phyloP scores from a whole-genome alignment of 2,329 filamentous ascomycete genomes.

The Colletotrichum godetiae region DNA sequence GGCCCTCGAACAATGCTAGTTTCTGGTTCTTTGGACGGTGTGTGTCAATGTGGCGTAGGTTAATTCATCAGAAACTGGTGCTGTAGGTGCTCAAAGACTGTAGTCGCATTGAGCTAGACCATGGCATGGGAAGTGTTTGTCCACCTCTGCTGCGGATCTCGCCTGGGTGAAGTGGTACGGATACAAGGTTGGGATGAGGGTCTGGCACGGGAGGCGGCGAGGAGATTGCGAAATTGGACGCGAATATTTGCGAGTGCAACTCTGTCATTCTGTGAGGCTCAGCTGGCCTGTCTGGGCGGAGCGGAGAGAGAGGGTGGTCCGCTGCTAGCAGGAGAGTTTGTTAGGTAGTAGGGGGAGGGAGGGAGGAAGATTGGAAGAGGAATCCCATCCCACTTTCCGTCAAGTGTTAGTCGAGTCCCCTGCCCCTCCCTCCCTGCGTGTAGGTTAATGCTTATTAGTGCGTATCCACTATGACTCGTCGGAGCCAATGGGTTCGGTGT shows the following conservation, averaged over 20 bases:
- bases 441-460: constrained; percentile 7
- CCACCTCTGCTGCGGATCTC: neutral
- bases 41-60: constrained; percentile 32
- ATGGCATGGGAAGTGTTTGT: neutral
- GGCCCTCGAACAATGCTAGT: constrained; percentile 27
- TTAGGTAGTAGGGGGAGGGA: neutral
- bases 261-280: constrained; percentile 24
- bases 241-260: neutral
- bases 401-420: neutral
- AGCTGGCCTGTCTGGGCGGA: constrained; percentile 22
- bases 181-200: neutral
- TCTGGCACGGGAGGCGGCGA: neutral
- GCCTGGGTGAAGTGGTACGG: neutral
- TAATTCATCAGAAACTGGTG: neutral
- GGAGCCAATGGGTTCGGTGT: neutral
- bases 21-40: constrained; percentile 26
- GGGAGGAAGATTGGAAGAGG: neutral
- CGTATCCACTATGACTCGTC: constrained; percentile 16
- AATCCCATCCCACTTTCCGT: constrained; percentile 21
- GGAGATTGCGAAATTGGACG: neutral
- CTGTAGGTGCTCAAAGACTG: neutral
- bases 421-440: neutral
- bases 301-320: constrained; percentile 6
- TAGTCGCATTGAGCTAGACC: neutral
- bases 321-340: neutral